phyloP scores from a whole-genome alignment of 805 yeast genomes.

The Ogataea haglerorum region DNA sequence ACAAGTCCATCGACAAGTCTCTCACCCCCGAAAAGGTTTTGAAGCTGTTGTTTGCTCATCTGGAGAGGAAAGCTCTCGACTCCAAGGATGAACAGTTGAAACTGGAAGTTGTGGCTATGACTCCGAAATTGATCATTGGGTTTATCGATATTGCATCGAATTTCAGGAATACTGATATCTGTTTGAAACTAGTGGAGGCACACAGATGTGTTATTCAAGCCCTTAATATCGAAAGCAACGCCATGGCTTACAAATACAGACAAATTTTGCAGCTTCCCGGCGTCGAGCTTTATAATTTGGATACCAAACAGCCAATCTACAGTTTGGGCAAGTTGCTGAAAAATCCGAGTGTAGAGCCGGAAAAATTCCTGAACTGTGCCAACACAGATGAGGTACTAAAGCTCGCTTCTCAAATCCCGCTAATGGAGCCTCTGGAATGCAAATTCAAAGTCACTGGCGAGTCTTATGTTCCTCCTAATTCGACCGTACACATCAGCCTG shows the following conservation, averaged over 20 bases:
- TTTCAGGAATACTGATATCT: constrained; percentile 70
- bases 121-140: constrained; percentile 66
- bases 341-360: constrained; percentile 51
- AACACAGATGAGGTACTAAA: constrained; percentile 43
- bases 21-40: constrained; percentile 46
- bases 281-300: constrained; percentile 49
- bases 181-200: constrained; percentile 58
- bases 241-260: constrained; percentile 45
- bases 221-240: constrained; percentile 40
- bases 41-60: constrained; percentile 51
- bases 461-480: constrained; percentile 59
- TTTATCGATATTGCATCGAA: constrained; percentile 77
- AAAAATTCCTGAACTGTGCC: constrained; percentile 52
- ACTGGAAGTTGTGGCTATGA: constrained; percentile 55
- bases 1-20: constrained; percentile 39
- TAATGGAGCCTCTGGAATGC: constrained; percentile 62
- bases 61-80: constrained; percentile 45
- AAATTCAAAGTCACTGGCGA: constrained; percentile 89
- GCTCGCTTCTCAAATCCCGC: constrained; percentile 66
- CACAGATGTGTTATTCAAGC: constrained; percentile 77
- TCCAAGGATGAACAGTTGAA: constrained; percentile 40
- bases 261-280: constrained; percentile 81
- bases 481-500: constrained; percentile 70
- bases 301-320: constrained; percentile 47
- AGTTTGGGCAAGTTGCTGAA: constrained; percentile 71